Evolutionary conservation across 1,284 basidiomycete genomes (phyloP).

Genomic region (Cutaneotrichosporon spelunceum): DNA sequence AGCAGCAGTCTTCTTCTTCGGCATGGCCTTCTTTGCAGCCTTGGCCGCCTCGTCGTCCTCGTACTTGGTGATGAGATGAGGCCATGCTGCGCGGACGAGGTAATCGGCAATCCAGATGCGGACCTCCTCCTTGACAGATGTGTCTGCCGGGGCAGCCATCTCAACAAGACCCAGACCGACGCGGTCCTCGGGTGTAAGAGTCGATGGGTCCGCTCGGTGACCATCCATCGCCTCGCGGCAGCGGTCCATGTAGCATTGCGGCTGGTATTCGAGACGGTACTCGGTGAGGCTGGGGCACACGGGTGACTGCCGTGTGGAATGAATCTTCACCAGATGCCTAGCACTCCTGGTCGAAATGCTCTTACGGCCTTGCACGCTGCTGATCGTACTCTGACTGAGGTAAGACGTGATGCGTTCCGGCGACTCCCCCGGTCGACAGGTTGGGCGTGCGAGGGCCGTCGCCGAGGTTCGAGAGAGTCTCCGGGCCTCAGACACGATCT

Average conservation of each 20-base stretch:
- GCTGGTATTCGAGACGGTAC: slow-evolving; percentile 39
- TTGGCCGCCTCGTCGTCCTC: slow-evolving; percentile 32
- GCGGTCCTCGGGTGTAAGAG: slow-evolving; percentile 23
- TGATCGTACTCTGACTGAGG: slow-evolving; percentile 17
- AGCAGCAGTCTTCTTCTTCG: neutral
- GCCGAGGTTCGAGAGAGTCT: neutral
- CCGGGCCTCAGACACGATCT: slow-evolving; percentile 35
- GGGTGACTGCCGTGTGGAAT: slow-evolving; percentile 33
- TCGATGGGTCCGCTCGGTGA: slow-evolving; percentile 31
- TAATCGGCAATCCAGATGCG: slow-evolving; percentile 39
- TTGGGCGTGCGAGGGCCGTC: neutral
- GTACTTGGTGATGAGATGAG: slow-evolving; percentile 28
- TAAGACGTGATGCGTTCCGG: slow-evolving; percentile 23
- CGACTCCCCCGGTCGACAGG: neutral
- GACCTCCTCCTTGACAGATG: slow-evolving; percentile 24
- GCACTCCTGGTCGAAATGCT: neutral
- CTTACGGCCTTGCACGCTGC: neutral
- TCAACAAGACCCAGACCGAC: slow-evolving; percentile 32
- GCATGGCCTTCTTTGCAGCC: slow-evolving; percentile 1
- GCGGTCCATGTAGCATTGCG: slow-evolving; percentile 26
- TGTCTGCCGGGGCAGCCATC: neutral
- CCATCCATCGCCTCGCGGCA: slow-evolving; percentile 43
- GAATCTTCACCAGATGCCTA: slow-evolving; percentile 36
- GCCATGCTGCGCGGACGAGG: slow-evolving; percentile 38
- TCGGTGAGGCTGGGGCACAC: slow-evolving; percentile 32